Evolutionary conservation across 2,329 filamentous ascomycete species (phyloP).

Genomic region (Zelopaecilomyces penicillatus): DNA sequence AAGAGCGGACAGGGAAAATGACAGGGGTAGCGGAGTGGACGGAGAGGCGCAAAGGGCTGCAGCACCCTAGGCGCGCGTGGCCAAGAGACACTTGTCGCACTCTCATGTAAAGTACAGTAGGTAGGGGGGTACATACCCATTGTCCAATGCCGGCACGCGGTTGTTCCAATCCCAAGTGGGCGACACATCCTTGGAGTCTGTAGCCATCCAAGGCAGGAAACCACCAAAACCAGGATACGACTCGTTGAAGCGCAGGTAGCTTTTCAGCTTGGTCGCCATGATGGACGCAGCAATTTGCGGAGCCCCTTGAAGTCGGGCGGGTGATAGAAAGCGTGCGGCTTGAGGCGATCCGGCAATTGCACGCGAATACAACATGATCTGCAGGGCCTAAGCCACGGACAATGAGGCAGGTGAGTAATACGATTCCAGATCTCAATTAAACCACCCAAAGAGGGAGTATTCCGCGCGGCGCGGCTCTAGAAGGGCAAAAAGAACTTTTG

Average conservation of each 20-base stretch:
- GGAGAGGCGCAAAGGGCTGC: no score
- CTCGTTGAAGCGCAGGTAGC: constrained; percentile 31
- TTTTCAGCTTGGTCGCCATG: constrained; percentile 29
- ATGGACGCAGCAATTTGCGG: constrained; percentile 26
- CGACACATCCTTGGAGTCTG: no score
- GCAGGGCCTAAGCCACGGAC: constrained; percentile 23
- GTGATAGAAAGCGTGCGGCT: constrained; percentile 31
- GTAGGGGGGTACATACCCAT: no score
- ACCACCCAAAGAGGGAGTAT: background rate
- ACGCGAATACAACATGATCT: constrained; percentile 35
- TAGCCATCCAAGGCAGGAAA: constrained; percentile 26
- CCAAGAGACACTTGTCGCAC: no score
- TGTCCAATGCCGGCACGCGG: no score
- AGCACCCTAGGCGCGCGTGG: no score
- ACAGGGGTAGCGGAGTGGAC: no score
- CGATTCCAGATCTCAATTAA: background rate
- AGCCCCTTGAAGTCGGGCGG: constrained; percentile 22
- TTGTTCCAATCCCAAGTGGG: no score
- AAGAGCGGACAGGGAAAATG: no score
- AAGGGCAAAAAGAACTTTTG: background rate
- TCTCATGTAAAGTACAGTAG: no score
- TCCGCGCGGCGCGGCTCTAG: background rate
- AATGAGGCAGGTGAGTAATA: no score
- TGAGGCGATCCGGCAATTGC: constrained; percentile 28
- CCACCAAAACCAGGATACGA: constrained; percentile 33